Conservation (phyloP, 2,329 filamentous ascomycete species). For the Elsinoe batatas region DNA sequence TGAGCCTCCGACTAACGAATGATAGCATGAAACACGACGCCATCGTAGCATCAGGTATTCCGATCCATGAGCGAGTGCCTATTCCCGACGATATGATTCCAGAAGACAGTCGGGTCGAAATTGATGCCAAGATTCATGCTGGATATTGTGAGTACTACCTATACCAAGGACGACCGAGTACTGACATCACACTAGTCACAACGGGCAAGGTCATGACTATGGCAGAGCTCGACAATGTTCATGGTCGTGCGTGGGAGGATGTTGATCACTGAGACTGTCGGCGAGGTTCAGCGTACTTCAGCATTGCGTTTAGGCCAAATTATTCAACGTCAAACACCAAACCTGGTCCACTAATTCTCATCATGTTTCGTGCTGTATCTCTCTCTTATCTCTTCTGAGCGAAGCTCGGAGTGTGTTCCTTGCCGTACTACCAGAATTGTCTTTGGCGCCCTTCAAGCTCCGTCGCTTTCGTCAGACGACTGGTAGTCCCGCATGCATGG, state of each 20-base stretch:
- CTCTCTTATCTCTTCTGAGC: too few species aligned
- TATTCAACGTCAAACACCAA: too few species aligned
- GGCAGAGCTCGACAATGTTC: constrained; percentile 74
- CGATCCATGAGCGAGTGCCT: constrained; percentile 80
- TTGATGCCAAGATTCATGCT: constrained; percentile 95
- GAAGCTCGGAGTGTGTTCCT: too few species aligned
- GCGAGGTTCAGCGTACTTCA: too few species aligned
- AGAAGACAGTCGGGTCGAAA: constrained; percentile 91
- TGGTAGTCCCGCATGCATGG: too few species aligned
- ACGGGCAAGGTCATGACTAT: constrained; percentile 81
- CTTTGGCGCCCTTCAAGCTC: too few species aligned
- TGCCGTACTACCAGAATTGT: too few species aligned
- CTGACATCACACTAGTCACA: constrained; percentile 53
- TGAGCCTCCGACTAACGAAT: constrained; percentile 1
- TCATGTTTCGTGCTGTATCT: too few species aligned
- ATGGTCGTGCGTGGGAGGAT: constrained; percentile 85
- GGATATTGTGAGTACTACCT: constrained; percentile 55
- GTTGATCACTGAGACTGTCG: constrained; percentile 30
- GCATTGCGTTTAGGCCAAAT: too few species aligned
- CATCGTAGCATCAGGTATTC: constrained; percentile 75
- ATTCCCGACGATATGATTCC: constrained; percentile 92
- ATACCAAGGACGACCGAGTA: too few species aligned
- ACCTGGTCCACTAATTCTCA: too few species aligned
- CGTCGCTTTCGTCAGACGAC: too few species aligned
- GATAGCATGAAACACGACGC: constrained; percentile 80